Percentiles rank a stretch among this genome's conserved stretches.
Conservation (phyloP, 176 grass and related monocot species). For the Zoysia japonica region DNA sequence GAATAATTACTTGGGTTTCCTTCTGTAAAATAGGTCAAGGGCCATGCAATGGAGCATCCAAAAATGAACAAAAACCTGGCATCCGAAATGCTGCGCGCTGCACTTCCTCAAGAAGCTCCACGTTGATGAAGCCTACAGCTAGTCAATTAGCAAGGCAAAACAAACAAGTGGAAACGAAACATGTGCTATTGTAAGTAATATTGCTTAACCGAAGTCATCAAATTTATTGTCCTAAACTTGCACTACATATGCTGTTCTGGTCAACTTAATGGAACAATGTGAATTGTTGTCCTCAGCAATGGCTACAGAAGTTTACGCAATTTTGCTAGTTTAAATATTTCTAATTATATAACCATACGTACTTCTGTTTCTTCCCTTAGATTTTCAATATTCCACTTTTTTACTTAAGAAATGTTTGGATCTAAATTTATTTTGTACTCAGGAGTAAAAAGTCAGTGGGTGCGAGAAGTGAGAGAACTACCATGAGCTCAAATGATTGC, state of each 20-base stretch:
- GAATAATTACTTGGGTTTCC: background rate
- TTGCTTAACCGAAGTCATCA: background rate
- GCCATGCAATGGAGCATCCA: conserved; percentile 25
- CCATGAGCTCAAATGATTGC: conserved; percentile 59
- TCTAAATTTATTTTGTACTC: conserved; percentile 34
- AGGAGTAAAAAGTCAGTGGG: conserved; percentile 55
- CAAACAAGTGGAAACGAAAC: conserved; percentile 33
- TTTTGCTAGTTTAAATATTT: background rate
- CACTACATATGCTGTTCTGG: background rate
- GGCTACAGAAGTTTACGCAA: background rate
- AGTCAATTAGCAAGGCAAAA: conserved; percentile 86
- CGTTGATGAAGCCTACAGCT: conserved; percentile 90
- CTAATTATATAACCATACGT: too few relatives aligned
- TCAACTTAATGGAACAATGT: conserved; percentile 3
- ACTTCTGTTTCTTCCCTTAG: too few relatives aligned
- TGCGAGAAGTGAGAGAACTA: conserved; percentile 51
- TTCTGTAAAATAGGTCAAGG: conserved; percentile 41
- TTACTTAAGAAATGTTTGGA: background rate
- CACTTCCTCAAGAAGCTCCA: conserved; percentile 58
- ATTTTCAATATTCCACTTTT: background rate
- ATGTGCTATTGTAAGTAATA: conserved; percentile 42
- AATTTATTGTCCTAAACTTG: background rate
- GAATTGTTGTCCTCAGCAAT: background rate
- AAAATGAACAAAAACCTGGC: conserved; percentile 36
- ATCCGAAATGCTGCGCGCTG: conserved; percentile 35